Base-by-base conservation (phyloP, 208 protist species). In the Acanthamoeba lenticulata region DNA sequence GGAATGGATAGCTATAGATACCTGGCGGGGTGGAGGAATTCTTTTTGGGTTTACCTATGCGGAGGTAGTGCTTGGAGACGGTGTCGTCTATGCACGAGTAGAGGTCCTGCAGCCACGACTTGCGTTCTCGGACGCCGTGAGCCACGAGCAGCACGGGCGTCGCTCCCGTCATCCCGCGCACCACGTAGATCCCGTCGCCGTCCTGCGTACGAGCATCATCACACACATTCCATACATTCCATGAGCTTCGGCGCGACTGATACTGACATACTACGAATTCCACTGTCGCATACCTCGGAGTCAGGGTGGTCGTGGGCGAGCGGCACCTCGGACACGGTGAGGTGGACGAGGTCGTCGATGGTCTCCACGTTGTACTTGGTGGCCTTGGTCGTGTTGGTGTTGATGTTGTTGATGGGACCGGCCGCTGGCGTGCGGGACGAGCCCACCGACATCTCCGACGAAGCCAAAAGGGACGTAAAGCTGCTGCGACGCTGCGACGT, bases 11-110 rank as follows among this genome's bases (percentile, higher is more conserved):
- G 52, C 52, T 74, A 74, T 74, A 27, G 32, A 74, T 74, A 74
- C 65, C 65, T 74, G 65, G 65, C 65, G 32, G 65, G 65, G 36
- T 19, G 36, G 65, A 34, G 52, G 52, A n/a, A n/a, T 60, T 21
- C 4, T 38, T 74, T 74, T 74, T 83, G 72, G 42, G 72, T 49
- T 83, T 83, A 65, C 83, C 83, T 34, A 90, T 40, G 34, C 57
- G 83, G 17, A 90, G 83, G 38, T 90, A 90, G 38, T 72, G 83
- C 49, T 90, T 60, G 47, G 52, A 72, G 21, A 90, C 83, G 27
- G 83, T 45, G 49, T 90, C 83, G 49, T 90, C 83, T 19, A 90
- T 90, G 83, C 83, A 90, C 83, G 83, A 90, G 57, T 90, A 90
- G 21, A 90, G 83, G 36, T 60, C 83, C 52, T 60, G 57, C 3